A percentile compares a stretch with the other conserved stretches of the same genome.
phyloP scores from a whole-genome alignment of 225 moss, liverwort and hornwort species.

The Rhytidiadelphus loreus region DNA sequence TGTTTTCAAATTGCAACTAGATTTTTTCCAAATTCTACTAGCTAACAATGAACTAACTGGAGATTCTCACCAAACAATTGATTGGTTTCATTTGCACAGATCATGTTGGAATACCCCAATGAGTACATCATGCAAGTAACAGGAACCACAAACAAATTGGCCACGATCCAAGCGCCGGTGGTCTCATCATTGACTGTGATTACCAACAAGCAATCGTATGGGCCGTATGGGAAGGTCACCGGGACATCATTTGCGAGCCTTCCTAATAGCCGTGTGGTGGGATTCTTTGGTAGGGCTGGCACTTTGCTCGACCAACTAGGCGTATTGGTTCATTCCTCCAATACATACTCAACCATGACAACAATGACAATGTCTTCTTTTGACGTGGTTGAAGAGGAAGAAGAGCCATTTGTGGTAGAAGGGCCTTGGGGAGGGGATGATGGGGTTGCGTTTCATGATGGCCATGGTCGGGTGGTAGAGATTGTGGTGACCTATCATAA shows the following conservation, averaged over 20 bases:
- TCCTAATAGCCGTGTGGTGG: not conserved
- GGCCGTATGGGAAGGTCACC: not conserved
- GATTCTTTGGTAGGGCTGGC: not conserved
- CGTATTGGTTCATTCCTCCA: not conserved
- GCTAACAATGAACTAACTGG: fast-evolving
- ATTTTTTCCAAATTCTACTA: fast-evolving
- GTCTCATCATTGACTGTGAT: not conserved
- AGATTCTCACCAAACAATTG: fast-evolving
- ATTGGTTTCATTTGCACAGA: not conserved
- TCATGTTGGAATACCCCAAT: not conserved
- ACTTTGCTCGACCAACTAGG: not conserved
- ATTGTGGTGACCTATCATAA: not conserved
- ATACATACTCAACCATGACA: not conserved
- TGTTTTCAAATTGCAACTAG: not conserved
- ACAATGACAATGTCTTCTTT: not conserved
- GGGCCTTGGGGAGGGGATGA: not conserved
- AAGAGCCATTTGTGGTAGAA: not conserved
- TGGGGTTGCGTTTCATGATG: not conserved
- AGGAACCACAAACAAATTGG: not conserved
- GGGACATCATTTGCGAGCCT: not conserved
- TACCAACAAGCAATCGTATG: not conserved
- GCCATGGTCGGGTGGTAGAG: not conserved
- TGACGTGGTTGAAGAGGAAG: too few species aligned
- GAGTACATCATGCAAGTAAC: not conserved
- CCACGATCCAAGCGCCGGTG: not conserved